These are phyloP conservation scores for Neurospora sp. DNA, from an alignment of 495 filamentous ascomycete genomes.

Conservation along the genomic window DNA sequence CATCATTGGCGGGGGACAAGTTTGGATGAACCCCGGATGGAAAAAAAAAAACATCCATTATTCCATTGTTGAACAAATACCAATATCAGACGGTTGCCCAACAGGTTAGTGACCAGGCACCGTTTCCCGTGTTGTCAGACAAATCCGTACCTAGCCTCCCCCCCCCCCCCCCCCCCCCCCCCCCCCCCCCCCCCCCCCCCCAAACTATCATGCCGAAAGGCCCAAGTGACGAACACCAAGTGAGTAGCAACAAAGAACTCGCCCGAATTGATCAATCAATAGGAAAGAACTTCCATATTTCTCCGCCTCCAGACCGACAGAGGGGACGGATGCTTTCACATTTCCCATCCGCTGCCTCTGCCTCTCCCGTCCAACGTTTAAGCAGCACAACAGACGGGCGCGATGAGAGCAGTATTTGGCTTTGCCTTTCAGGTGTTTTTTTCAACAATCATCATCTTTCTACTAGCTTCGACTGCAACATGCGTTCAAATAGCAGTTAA, in stretches of 20 bases:
- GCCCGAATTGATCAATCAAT: neutral
- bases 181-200: no score
- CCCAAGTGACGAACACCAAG: neutral
- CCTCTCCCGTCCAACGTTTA: neutral
- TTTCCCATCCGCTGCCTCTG: neutral
- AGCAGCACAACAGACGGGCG: neutral
- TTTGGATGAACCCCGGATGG: neutral
- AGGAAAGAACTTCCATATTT: neutral
- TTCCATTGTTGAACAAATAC: neutral
- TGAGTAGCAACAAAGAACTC: neutral
- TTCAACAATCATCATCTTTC: neutral
- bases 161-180: no score
- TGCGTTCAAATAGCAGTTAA: slow-evolving; percentile 14
- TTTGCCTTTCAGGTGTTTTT: neutral
- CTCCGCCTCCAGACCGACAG: neutral
- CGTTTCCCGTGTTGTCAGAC: neutral
- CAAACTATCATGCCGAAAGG: neutral
- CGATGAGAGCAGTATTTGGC: neutral
- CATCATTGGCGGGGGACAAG: neutral
- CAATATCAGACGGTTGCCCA: neutral
- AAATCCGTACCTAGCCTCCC: neutral
- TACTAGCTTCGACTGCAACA: neutral
- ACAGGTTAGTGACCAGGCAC: neutral
- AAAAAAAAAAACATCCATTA: no score
- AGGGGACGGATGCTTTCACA: neutral